A percentile compares a stretch with the other conserved stretches of the same genome.
These are phyloP conservation scores for Mortierella sp. DNA, from an alignment of 371 early-diverging fungal genomes.

Conservation along the genomic window DNA sequence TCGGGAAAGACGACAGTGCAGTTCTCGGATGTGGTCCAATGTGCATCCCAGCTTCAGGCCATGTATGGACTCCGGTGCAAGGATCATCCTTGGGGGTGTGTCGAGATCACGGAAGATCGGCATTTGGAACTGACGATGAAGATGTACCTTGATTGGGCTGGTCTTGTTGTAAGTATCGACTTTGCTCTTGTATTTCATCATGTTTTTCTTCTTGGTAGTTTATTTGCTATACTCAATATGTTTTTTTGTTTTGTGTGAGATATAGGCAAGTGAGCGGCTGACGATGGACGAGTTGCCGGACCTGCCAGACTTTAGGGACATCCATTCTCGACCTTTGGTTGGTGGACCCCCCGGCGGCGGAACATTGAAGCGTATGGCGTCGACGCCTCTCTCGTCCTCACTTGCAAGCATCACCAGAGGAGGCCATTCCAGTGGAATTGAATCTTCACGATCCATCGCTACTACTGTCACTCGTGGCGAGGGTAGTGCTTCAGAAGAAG, in stretches of 20 bases:
- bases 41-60: slow-evolving; percentile 34
- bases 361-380: slow-evolving; percentile 40
- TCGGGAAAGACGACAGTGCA: slow-evolving; percentile 47
- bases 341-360: slow-evolving; percentile 1
- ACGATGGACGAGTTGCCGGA: slow-evolving; percentile 56
- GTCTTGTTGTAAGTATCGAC: slow-evolving; percentile 40
- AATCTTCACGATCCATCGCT: too few species aligned
- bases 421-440: neutral
- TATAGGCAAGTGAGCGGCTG: slow-evolving; percentile 46
- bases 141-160: slow-evolving; percentile 58
- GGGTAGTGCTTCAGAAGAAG: neutral
- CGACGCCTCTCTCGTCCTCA: slow-evolving; percentile 26
- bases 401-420: neutral
- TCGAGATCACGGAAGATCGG: slow-evolving; percentile 26
- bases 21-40: slow-evolving; percentile 50
- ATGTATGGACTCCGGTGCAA: slow-evolving; percentile 44
- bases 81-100: slow-evolving; percentile 54
- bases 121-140: slow-evolving; percentile 54
- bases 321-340: neutral
- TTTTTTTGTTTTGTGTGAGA: neutral
- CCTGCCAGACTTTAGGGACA: slow-evolving; percentile 42
- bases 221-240: neutral
- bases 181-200: neutral
- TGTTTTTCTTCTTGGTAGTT: neutral
- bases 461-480: too few species aligned